Percentiles rank a stretch among this genome's conserved stretches.
These are phyloP conservation scores for Leptographium procerum DNA, from an alignment of 2,329 filamentous ascomycete genomes.

Conservation along the genomic window DNA sequence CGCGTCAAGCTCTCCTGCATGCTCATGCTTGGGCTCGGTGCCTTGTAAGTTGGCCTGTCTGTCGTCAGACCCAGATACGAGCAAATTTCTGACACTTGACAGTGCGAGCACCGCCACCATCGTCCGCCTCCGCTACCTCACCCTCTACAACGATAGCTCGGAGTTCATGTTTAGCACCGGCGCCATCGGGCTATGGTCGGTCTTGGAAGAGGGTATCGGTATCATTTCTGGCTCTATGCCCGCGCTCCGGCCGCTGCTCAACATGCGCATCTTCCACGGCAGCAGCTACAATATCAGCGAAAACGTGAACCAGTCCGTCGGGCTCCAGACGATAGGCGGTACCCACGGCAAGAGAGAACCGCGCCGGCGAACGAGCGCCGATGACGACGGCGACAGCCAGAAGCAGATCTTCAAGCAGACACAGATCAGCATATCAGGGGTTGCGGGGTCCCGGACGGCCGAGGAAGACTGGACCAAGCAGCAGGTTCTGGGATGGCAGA, in stretches of 20 bases:
- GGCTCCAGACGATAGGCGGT: background rate
- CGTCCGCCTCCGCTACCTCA: background rate
- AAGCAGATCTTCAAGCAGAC: conserved; percentile 1
- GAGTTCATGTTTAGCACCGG: conserved; percentile 1
- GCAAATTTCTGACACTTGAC: background rate
- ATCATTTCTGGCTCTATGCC: conserved; percentile 1
- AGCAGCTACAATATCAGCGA: background rate
- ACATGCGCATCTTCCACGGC: background rate
- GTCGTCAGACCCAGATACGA: background rate
- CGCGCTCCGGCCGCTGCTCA: background rate
- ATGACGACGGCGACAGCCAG: conserved; percentile 2
- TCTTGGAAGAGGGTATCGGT: conserved; percentile 1
- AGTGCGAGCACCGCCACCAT: background rate
- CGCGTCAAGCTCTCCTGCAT: background rate
- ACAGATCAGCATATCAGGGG: background rate
- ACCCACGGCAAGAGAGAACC: background rate
- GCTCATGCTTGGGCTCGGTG: conserved; percentile 1
- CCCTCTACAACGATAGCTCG: background rate
- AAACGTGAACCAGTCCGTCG: background rate
- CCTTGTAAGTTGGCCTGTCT: background rate
- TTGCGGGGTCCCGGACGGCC: background rate
- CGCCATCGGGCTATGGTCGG: background rate
- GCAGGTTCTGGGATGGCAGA: conserved; percentile 1
- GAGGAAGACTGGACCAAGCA: conserved; percentile 1
- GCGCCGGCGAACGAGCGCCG: background rate